Percentiles rank a stretch among this genome's conserved stretches.
Evolutionary conservation across 306 rosid species (phyloP).

Genomic region (Prunus padus): DNA sequence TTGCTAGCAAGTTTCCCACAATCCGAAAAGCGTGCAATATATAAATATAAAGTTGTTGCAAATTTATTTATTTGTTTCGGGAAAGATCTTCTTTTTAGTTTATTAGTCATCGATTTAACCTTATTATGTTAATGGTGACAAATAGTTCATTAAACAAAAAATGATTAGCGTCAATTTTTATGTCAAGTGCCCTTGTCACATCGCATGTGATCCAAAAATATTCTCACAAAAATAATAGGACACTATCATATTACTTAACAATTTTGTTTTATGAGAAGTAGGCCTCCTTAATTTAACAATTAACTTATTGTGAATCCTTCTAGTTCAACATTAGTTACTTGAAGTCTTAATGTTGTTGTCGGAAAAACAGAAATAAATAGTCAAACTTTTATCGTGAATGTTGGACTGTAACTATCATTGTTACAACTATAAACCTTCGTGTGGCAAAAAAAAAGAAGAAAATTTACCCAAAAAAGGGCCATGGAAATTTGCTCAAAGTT

Average conservation of each 20-base stretch:
- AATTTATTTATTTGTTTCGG: background rate
- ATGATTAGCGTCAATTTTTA: conserved; percentile 9
- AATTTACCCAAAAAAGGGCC: background rate
- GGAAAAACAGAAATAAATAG: too few species aligned
- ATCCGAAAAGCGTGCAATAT: background rate
- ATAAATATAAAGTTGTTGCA: background rate
- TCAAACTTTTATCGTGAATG: background rate
- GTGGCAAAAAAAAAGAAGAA: background rate
- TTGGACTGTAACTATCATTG: background rate
- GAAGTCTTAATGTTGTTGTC: too few species aligned
- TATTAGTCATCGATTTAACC: background rate
- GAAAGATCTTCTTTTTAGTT: background rate
- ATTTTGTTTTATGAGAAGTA: background rate
- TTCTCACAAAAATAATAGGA: background rate
- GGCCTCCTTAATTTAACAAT: background rate
- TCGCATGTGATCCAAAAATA: background rate
- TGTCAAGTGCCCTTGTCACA: background rate
- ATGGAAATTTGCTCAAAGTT: background rate
- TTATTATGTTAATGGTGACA: background rate
- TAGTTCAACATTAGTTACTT: too few species aligned
- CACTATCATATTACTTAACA: background rate
- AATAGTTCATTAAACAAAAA: background rate
- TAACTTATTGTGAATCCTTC: too few species aligned
- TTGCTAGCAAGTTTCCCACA: background rate
- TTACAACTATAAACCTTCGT: background rate